Percentiles rank a stretch among this genome's conserved stretches.
Evolutionary conservation across 805 yeast species (phyloP).

Genomic region (Blastobotrys americana): DNA sequence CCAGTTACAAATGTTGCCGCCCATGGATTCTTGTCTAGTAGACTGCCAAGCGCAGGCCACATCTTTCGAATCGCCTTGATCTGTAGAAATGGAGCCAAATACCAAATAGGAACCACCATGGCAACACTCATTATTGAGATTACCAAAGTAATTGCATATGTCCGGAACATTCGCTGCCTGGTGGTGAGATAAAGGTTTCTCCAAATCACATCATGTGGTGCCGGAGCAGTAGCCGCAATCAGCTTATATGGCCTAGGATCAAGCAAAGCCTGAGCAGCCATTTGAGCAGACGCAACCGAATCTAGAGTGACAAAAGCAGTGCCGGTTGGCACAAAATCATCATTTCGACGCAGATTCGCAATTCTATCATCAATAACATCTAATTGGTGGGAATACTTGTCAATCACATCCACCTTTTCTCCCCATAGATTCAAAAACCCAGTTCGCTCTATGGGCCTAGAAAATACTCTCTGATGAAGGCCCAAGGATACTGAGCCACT

Average conservation of each 20-base stretch:
- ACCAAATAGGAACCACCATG: constrained; percentile 76
- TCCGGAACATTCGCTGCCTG: constrained; percentile 57
- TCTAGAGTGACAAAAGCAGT: constrained; percentile 94
- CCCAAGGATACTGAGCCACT: constrained; percentile 16
- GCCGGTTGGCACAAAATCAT: constrained; percentile 74
- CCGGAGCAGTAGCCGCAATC: constrained; percentile 82
- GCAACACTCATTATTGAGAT: constrained; percentile 65
- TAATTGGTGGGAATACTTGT: constrained; percentile 61
- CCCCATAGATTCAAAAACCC: constrained; percentile 64
- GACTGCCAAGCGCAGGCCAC: constrained; percentile 74
- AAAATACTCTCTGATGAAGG: constrained; percentile 24
- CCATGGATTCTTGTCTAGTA: constrained; percentile 59
- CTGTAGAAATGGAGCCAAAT: constrained; percentile 75
- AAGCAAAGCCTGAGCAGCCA: constrained; percentile 91
- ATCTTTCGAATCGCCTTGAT: constrained; percentile 67
- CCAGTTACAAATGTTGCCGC: constrained; percentile 79
- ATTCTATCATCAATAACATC: constrained; percentile 68
- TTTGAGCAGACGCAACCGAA: constrained; percentile 89
- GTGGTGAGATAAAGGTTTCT: constrained; percentile 77
- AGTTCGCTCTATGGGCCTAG: constrained; percentile 55
- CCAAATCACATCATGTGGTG: constrained; percentile 95
- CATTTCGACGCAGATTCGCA: constrained; percentile 46
- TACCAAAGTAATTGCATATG: constrained; percentile 54
- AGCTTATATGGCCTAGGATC: constrained; percentile 83
- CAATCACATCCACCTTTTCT: constrained; percentile 70